Evolutionary conservation across 2,329 filamentous ascomycete species (phyloP).

Genomic region (Colletotrichum sublineola): DNA sequence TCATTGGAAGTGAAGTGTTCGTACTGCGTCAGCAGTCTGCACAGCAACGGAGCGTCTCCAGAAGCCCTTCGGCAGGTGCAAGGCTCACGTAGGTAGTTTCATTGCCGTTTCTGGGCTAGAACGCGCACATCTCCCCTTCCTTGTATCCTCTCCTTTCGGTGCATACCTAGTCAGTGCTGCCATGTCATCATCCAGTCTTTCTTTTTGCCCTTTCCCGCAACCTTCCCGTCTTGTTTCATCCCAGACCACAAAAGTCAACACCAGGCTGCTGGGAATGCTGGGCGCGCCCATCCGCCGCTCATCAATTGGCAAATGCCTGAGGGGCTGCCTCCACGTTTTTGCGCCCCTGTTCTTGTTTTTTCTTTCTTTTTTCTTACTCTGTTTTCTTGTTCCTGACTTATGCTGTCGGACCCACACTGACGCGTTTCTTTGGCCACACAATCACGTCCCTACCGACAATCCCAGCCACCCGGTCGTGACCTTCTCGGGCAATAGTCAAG

Average conservation of each 20-base stretch:
- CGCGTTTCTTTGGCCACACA: slow-evolving; percentile 24
- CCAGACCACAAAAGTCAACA: slow-evolving; percentile 28
- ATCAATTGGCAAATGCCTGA: slow-evolving; percentile 18
- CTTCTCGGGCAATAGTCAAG: not conserved
- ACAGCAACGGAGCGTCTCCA: slow-evolving; percentile 9
- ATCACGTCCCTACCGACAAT: slow-evolving; percentile 15
- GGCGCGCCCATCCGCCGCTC: slow-evolving; percentile 19
- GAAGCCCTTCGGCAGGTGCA: not conserved
- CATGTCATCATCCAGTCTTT: slow-evolving; percentile 39
- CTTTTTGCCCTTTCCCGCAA: slow-evolving; percentile 21
- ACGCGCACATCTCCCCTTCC: slow-evolving; percentile 9
- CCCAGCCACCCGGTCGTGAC: slow-evolving; percentile 11
- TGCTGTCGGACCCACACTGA: slow-evolving; percentile 29
- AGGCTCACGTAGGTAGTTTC: slow-evolving; percentile 18
- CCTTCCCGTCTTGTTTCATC: slow-evolving; percentile 36
- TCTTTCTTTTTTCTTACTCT: not conserved
- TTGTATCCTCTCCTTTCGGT: slow-evolving; percentile 14
- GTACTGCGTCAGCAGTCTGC: not conserved
- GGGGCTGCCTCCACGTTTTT: slow-evolving; percentile 38
- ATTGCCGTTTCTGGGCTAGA: slow-evolving; percentile 26
- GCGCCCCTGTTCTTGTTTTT: slow-evolving; percentile 16
- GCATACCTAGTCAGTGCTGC: slow-evolving; percentile 5
- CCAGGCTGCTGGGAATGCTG: slow-evolving; percentile 32
- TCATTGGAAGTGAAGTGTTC: not conserved
- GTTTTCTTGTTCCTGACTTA: slow-evolving; percentile 22